Evolutionary conservation across 208 protist genomes (phyloP), one percentile per base, ranked within the genome.

Genomic region (Lotmaria passim): DNA sequence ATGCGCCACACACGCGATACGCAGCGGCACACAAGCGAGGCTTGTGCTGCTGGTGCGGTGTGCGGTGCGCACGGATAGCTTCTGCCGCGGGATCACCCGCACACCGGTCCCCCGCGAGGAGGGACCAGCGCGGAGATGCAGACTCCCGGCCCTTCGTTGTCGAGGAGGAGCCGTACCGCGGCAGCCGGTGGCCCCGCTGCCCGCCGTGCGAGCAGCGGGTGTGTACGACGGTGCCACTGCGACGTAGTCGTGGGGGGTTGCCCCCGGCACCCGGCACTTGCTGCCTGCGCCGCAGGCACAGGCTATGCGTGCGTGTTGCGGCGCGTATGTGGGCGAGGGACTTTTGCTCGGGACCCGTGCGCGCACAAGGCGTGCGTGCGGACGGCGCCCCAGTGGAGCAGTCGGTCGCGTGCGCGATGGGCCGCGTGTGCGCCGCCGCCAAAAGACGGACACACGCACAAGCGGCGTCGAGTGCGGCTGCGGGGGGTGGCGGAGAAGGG

Each of bases 341-440:
- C 84, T 90, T 90, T 90, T 33, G 77, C 84, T 90, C 84, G 62
- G 84, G 81, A 86, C 80, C 81, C 70, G 75, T 75, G 39, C 60
- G 30, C 36, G 47, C 52, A 63, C 60, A 38, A 71, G 56, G 41
- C 30, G 31, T 44, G 61, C 34, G 61, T 56, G 64, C 64, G 52
- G 41, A 38, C 64, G 64, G 52, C 64, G 64, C 64, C 64, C 64
- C 64, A 69, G 51, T 69, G 50, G 52, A 69, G 64, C 64, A 69
- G 64, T 69, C 64, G 41, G 52, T 69, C 64, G 39, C 61, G 64
- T 69, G 64, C 64, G 64, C 64, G 52, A 52, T 53, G 51, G 64
- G 39, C 51, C 64, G 46, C 62, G 48, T 23, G 38, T 26, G 58
- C 24, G 43, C 26, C 34, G 19, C 30, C 10, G 48, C 14, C 36